Conservation (phyloP, 2,329 filamentous ascomycete genomes). For the Ceratocystis smalleyi region DNA sequence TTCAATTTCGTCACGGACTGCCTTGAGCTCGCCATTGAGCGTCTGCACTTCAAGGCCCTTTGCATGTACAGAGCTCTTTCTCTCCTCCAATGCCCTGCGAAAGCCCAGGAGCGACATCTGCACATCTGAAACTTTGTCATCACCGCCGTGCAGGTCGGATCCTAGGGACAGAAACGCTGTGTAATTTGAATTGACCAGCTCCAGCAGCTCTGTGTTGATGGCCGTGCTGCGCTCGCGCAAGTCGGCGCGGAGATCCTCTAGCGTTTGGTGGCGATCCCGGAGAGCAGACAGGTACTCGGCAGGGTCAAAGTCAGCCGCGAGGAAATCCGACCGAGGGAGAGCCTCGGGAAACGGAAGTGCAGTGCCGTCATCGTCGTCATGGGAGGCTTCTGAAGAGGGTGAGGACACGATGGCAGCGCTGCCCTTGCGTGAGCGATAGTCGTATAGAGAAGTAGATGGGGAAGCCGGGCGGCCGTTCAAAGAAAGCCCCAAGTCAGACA, state of each 20-base stretch:
- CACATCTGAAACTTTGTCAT: conserved; percentile 82
- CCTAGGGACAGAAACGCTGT: conserved; percentile 78
- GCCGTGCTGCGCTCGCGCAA: conserved; percentile 64
- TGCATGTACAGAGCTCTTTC: conserved; percentile 49
- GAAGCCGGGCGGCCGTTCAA: conserved; percentile 8
- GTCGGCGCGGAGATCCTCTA: conserved; percentile 81
- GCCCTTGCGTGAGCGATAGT: conserved; percentile 7
- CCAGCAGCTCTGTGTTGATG: conserved; percentile 73
- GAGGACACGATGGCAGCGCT: conserved; percentile 11
- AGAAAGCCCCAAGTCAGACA: conserved; percentile 6
- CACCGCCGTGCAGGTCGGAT: conserved; percentile 65
- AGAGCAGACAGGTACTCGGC: conserved; percentile 66
- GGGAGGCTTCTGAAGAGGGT: conserved; percentile 22
- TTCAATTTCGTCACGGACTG: conserved; percentile 48
- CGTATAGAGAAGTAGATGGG: conserved; percentile 11
- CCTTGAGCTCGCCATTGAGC: conserved; percentile 50
- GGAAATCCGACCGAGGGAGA: conserved; percentile 69
- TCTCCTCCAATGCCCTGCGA: conserved; percentile 59
- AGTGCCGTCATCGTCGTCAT: conserved; percentile 40
- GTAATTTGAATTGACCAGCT: conserved; percentile 92
- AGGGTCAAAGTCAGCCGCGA: conserved; percentile 61
- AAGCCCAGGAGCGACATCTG: conserved; percentile 78
- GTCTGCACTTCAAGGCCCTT: conserved; percentile 46
- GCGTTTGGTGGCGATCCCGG: conserved; percentile 76
- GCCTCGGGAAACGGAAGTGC: conserved; percentile 78